Conservation (phyloP, 306 rosid species). For the Cucumis sativus region DNA sequence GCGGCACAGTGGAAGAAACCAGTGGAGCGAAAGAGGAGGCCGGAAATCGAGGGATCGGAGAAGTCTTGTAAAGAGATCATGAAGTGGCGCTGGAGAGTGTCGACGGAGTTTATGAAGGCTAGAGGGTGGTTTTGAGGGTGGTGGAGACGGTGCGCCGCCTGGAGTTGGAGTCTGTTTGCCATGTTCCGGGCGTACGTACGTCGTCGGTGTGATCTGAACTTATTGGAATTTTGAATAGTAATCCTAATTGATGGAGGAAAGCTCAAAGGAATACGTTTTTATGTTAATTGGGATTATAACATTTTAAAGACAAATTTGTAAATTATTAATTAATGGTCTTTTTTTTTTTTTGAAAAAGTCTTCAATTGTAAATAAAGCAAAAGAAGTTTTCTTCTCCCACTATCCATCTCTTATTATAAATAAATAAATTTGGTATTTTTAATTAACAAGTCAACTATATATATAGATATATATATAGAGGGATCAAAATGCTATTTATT, state of each 20-base stretch:
- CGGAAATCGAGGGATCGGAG: not conserved
- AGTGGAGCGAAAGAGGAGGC: not conserved
- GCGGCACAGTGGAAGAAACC: not conserved
- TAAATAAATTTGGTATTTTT: not conserved
- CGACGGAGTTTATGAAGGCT: not conserved
- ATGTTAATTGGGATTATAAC: too few species aligned
- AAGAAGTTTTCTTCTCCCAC: not conserved
- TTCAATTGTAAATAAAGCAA: too few species aligned
- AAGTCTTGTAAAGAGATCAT: not conserved
- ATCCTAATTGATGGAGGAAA: not conserved
- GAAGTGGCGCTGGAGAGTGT: conserved; percentile 1
- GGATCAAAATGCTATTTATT: too few species aligned
- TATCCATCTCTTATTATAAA: not conserved
- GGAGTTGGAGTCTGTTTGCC: not conserved
- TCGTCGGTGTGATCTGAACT: not conserved
- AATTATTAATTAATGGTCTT: too few species aligned
- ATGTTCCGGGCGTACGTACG: not conserved
- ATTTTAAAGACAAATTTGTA: too few species aligned
- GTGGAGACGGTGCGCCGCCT: not conserved
- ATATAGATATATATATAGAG: too few species aligned
- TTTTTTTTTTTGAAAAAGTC: too few species aligned
- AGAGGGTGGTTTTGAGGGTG: not conserved
- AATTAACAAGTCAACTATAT: not conserved
- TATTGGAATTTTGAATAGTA: not conserved
- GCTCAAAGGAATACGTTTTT: not conserved